Percentiles rank a stretch among this genome's conserved stretches.
These are phyloP conservation scores for Backusella macrospora DNA, from an alignment of 192 early-diverging fungal genomes.

Conservation along the genomic window DNA sequence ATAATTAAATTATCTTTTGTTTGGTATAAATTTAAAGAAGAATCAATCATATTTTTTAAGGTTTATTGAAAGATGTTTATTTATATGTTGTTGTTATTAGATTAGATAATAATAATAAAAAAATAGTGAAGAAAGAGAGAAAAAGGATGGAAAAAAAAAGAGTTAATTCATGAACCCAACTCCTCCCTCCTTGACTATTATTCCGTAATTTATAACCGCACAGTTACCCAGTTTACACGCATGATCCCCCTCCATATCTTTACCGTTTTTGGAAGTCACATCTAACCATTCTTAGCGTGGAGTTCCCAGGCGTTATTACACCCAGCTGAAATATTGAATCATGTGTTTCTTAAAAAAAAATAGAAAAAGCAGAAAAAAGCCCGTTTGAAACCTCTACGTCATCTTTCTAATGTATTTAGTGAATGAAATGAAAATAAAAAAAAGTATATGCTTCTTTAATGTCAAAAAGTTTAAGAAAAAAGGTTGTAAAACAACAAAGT, in stretches of 20 bases:
- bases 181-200: not conserved
- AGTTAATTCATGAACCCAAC: not conserved
- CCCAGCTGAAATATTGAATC: not conserved
- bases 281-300: conserved; percentile 2
- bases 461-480: conserved; percentile 15
- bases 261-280: not conserved
- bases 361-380: not conserved
- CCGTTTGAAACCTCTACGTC: conserved; percentile 1
- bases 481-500: conserved; percentile 1
- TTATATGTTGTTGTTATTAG: not conserved
- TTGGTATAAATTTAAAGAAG: not conserved
- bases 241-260: conserved; percentile 16
- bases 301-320: not conserved
- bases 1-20: conserved; percentile 17
- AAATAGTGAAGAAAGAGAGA: too few relatives aligned
- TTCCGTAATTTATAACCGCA: conserved; percentile 6
- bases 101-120: not conserved
- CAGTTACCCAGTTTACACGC: conserved; percentile 8
- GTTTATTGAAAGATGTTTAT: not conserved
- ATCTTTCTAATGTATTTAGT: not conserved
- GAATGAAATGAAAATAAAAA: not conserved
- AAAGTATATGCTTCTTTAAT: not conserved
- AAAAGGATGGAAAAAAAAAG: not conserved
- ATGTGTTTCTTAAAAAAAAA: not conserved
- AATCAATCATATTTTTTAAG: not conserved